phyloP scores from a whole-genome alignment of 2,329 filamentous ascomycete genomes.

The Reticulascus tulasneorum region DNA sequence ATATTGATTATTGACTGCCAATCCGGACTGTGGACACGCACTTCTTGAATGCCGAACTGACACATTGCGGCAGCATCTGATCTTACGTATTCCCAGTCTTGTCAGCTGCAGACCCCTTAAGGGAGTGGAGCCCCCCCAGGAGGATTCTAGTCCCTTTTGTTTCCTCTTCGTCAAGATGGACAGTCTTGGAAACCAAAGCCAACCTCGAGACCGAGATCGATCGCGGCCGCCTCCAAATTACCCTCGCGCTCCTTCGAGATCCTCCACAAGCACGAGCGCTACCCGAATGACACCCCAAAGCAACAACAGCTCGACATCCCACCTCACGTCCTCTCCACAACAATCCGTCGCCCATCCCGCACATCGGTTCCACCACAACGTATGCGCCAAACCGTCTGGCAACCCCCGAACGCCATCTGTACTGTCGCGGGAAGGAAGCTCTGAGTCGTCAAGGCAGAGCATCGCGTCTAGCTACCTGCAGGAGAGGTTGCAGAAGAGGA shows the following conservation, averaged over 20 bases:
- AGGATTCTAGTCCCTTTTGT: too few relatives aligned
- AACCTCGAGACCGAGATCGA: constrained; percentile 11
- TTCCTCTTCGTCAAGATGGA: constrained; percentile 10
- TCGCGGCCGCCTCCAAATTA: constrained; percentile 16
- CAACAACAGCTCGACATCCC: constrained; percentile 37
- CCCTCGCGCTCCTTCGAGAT: constrained; percentile 41
- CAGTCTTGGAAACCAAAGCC: not conserved
- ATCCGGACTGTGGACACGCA: not conserved
- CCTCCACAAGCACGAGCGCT: constrained; percentile 27
- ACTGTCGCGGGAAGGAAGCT: constrained; percentile 37
- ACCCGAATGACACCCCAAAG: constrained; percentile 31
- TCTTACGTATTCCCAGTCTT: not conserved
- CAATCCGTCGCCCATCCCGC: constrained; percentile 28
- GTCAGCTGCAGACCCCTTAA: too few relatives aligned
- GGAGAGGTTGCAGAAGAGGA: constrained; percentile 49
- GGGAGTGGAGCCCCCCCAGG: too few relatives aligned
- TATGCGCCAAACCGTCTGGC: constrained; percentile 27
- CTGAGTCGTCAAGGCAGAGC: constrained; percentile 35
- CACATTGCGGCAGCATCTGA: constrained; percentile 1
- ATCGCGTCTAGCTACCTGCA: constrained; percentile 50
- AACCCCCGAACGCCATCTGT: constrained; percentile 34
- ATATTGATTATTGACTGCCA: not conserved
- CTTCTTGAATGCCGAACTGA: constrained; percentile 2
- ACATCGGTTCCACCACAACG: constrained; percentile 37
- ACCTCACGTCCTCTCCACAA: constrained; percentile 31